Evolutionary conservation across 140 eudicot genomes (phyloP).

Genomic region (Bidens hawaiensis): DNA sequence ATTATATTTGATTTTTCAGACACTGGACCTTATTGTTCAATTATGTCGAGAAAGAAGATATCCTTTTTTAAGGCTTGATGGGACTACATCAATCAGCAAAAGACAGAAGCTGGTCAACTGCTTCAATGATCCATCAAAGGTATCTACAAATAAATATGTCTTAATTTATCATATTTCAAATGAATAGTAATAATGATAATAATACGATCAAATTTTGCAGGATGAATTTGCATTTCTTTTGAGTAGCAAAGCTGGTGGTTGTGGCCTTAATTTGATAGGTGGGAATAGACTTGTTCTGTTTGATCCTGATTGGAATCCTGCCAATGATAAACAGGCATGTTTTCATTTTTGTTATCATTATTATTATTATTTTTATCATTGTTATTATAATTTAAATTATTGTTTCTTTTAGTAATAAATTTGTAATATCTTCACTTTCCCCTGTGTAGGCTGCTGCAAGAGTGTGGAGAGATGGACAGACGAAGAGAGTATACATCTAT

Average conservation of each 20-base stretch:
- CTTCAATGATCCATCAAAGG: slow-evolving; percentile 87
- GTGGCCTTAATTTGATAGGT: slow-evolving; percentile 96
- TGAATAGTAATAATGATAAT: slow-evolving; percentile 15
- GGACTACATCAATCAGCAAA: slow-evolving; percentile 86
- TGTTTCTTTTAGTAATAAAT: not conserved
- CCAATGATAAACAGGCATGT: slow-evolving; percentile 94
- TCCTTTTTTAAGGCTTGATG: slow-evolving; percentile 92
- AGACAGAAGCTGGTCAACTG: slow-evolving; percentile 96
- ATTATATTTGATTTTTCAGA: slow-evolving; percentile 42
- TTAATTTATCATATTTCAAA: slow-evolving; percentile 1
- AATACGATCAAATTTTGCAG: slow-evolving; percentile 34
- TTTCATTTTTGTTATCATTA: too few species aligned
- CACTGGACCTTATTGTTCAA: slow-evolving; percentile 96
- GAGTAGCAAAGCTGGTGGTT: slow-evolving; percentile 99
- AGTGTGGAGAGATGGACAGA: slow-evolving; percentile 99
- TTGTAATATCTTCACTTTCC: not conserved
- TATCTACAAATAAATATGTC: slow-evolving; percentile 18
- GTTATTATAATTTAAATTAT: not conserved
- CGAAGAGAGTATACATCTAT: slow-evolving; percentile 95
- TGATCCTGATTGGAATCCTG: slow-evolving; percentile 99
- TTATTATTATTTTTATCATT: too few species aligned
- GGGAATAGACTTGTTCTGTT: slow-evolving; percentile 94
- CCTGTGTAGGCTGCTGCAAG: slow-evolving; percentile 93
- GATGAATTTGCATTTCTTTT: slow-evolving; percentile 98
- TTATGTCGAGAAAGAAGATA: slow-evolving; percentile 97